Evolutionary conservation across 1,284 basidiomycete species (phyloP), one percentile per base, ranked within the genome.

Genomic region (Coniferiporia weirii): DNA sequence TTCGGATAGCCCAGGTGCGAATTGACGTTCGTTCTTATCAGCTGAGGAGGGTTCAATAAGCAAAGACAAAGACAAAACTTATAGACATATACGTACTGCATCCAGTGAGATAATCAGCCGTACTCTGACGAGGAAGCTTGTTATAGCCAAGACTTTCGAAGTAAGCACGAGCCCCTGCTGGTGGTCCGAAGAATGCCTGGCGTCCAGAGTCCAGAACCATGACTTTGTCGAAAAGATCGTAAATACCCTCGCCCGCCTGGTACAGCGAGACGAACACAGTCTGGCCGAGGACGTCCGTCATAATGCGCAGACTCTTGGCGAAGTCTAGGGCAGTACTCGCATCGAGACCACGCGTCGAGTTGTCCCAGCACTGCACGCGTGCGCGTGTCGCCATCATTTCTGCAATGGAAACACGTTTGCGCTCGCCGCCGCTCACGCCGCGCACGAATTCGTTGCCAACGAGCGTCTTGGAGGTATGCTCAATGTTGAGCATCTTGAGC

Each of bases 391-490:
- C 81, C 80, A 95, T 85, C 79, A 89, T 89, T 74, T 95, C 93
- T 5, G 88, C 85, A 66, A 95, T 93, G 52, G 87, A 90, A 13
- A 95, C 91, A 65, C 93, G 90, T 71, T 92, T 93, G 38, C 87
- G 79, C 69, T 93, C 91, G 38, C 94, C 93, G 52, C 93, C 93
- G 0, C 87, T 89, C 3, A 95, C 86, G 61, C 93, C 93, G 13
- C 92, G 85, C 1, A 94, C 85, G 64, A 87, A 89, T 61, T 87
- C 87, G 68, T 93, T 85, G 2, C 93, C 93, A 46, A 95, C 91
- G 2, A 90, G 81, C 0, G 91, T 94, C 64, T 88, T 75, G 59
- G 78, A 76, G 0, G 89, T 92, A 67, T 86, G 89, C 6, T 79
- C 77, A 64, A 95, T 87, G 66, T 92, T 91, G 60, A 95, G 83